Base-by-base conservation (phyloP, 2,329 filamentous ascomycete species). In the Talaromyces sp. region DNA sequence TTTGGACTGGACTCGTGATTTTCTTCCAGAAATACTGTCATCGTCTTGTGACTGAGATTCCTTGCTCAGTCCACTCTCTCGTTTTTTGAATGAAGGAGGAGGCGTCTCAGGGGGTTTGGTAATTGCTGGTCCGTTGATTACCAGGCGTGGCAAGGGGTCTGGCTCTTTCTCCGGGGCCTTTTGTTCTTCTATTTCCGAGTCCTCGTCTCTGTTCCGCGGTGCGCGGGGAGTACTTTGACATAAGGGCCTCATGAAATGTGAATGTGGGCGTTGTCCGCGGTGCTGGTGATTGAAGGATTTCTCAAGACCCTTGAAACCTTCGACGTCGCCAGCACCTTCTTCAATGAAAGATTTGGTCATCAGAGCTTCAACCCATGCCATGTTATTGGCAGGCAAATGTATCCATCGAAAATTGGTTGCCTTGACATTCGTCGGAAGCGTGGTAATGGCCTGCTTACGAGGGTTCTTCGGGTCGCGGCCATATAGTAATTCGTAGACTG, bases 311-410 rank as follows among this genome's bases (percentile, higher is more conserved):
- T 86, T 87, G 72, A 86, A 87, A 1, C 82, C 81, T 66, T 86
- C 83, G 1, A 86, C 80, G 67, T 88, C 85, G n/a, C 79, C 79
- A 17, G 81, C 80, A 0, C 84, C 84, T 41, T 84, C 82, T 68
- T 88, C 85, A 35, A 88, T 83, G 64, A 88, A 88, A 8, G 80
- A 80, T 64, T 88, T 88, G 1, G 84, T 83, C n/a, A 88, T 72
- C 1, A 88, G 73, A 0, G 84, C 80, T 70, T 88, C 85, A 4
- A 84, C 81, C 85, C 85, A 88, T 0, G 81, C 80, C 71, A 74
- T 72, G 26, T 83, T 82, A 63, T 83, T 83, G 3, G 80, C 80
- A 5, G 80, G 80, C 6, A 83, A 70, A 70, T 83, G 80, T 55
- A 83, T 81, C 80, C 80, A 83, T 21, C 80, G 73, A 57, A 82